Evolutionary conservation across 352 stramenopile species (phyloP), one percentile per base, ranked within the genome.

Genomic region (Phytophthora parvispora): DNA sequence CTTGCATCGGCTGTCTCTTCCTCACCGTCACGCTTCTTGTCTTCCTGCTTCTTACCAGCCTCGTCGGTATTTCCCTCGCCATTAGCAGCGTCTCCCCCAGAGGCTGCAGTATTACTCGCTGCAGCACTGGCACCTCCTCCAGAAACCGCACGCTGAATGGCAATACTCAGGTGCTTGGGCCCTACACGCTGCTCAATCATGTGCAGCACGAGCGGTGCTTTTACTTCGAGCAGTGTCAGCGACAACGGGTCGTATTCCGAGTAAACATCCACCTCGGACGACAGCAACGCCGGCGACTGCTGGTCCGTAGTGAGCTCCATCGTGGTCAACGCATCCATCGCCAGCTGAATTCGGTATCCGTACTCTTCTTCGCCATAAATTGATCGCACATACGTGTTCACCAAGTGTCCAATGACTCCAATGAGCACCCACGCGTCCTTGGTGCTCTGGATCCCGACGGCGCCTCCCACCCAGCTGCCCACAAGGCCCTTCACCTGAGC

Each of bases 161-260:
- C 81, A 28, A 96, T 90, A 4, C 75, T 77, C 9, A 96, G 56
- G 58, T 94, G 86, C 43, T 93, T 93, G 2, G 72, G 78, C 7
- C 85, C 84, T 6, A 95, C 86, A 16, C 86, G 86, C 63, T 96
- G 88, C 54, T 96, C 89, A 55, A 96, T 93, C 89, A 96, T 96
- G 64, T 95, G 89, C n/a, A 96, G 58, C 38, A 96, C 86, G 0
- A 95, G 68, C 38, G 87, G 87, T 3, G 86, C 86, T 54, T 96
- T 96, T 2, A 93, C 85, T 61, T 95, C 87, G 2, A 96, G 78
- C 45, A 96, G 86, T 13, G 86, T 85, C 36, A 94, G 36, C 12
- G 78, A 91, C 27, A 78, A 77, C 2, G 89, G 87, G 20, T 94
- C 89, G 32, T 94, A 94, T 63, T 94, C 87, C 13, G 86, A 89